Conservation (phyloP, 768 basidiomycete genomes). For the Lactifluus volemus region DNA sequence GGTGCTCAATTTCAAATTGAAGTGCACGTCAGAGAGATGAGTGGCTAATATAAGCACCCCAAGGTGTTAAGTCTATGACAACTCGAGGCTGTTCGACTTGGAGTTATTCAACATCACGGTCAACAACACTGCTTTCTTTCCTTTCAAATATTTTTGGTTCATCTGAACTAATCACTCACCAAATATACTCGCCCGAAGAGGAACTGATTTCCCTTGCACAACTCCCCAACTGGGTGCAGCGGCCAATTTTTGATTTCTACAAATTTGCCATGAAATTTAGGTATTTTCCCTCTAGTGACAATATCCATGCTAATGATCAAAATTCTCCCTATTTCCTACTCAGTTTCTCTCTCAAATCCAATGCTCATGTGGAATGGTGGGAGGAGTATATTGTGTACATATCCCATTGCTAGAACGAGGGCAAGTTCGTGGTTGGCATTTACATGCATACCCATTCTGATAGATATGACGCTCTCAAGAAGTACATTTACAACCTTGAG, state of each 20-base stretch:
- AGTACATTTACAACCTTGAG: conserved; percentile 78
- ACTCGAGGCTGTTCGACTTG: not conserved
- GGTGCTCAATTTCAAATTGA: too few relatives aligned
- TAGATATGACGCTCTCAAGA: conserved; percentile 83
- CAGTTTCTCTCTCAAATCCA: conserved; percentile 83
- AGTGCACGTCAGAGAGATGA: too few relatives aligned
- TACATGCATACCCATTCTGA: not conserved
- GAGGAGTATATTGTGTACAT: conserved; percentile 83
- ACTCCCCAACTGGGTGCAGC: not conserved
- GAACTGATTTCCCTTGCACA: conserved; percentile 14
- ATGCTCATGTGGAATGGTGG: conserved; percentile 88
- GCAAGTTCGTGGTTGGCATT: not conserved
- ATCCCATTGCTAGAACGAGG: not conserved
- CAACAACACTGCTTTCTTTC: conserved; percentile 10
- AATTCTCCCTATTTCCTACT: not conserved
- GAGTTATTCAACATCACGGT: not conserved
- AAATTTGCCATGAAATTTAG: conserved; percentile 50
- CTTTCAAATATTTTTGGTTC: not conserved
- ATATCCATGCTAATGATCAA: not conserved
- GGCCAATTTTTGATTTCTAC: not conserved
- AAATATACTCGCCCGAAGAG: not conserved
- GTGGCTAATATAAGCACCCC: too few relatives aligned
- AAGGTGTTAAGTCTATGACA: too few relatives aligned
- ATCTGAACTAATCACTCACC: not conserved
- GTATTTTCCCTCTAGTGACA: conserved; percentile 25